phyloP scores from a whole-genome alignment of 1,139 yeast species.

The Protomyces arabidopsidicola region DNA sequence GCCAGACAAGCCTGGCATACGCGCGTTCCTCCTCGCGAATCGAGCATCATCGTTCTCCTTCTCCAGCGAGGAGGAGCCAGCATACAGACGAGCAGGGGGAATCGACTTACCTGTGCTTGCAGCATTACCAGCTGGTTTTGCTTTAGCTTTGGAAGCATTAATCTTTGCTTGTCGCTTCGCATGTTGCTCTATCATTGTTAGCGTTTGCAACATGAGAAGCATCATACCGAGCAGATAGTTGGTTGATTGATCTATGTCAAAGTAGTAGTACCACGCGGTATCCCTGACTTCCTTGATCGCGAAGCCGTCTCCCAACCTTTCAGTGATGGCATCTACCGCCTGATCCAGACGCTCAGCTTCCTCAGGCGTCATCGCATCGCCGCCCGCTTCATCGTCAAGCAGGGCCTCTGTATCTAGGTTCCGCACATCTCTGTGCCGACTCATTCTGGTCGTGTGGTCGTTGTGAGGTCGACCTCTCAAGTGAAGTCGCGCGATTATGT shows the following conservation, averaged over 20 bases:
- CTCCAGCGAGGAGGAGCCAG: not conserved
- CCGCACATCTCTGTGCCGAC: constrained; percentile 28
- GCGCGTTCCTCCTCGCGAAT: not conserved
- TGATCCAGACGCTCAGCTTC: constrained; percentile 15
- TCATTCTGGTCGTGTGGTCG: constrained; percentile 4
- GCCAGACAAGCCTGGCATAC: not conserved
- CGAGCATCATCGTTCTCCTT: not conserved
- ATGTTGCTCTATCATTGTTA: constrained; percentile 6
- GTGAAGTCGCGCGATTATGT: not conserved
- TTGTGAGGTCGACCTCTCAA: not conserved
- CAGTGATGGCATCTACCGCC: constrained; percentile 22
- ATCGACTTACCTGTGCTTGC: constrained; percentile 31
- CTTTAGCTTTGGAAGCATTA: constrained; percentile 27
- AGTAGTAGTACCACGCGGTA: constrained; percentile 57
- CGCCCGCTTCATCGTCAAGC: constrained; percentile 20
- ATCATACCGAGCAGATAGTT: constrained; percentile 50
- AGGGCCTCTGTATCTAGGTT: constrained; percentile 27
- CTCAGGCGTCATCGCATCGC: constrained; percentile 1
- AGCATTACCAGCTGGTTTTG: not conserved
- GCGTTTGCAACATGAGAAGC: constrained; percentile 10
- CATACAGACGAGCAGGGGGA: not conserved
- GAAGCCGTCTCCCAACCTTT: constrained; percentile 16
- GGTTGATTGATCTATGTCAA: constrained; percentile 53
- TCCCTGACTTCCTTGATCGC: constrained; percentile 47
- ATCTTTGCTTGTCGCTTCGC: constrained; percentile 28